Conservation (phyloP, 257 asterid species). For the Solanum virginianum region DNA sequence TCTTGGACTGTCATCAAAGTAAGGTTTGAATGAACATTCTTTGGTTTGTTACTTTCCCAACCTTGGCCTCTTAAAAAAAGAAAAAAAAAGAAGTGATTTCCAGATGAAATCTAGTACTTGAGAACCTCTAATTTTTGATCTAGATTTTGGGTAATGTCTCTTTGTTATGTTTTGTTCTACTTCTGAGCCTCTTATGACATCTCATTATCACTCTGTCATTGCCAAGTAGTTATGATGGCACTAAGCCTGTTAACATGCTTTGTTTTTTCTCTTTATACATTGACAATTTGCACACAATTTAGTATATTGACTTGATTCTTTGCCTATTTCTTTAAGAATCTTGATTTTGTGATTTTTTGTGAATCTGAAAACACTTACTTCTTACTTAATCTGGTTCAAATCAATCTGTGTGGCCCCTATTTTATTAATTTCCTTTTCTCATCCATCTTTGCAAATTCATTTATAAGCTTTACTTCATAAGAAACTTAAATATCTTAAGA, state of each 20-base stretch:
- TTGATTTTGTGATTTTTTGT: background rate
- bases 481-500: background rate
- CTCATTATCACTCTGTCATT: background rate
- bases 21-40: constrained; percentile 30
- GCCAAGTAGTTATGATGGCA: background rate
- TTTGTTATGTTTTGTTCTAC: background rate
- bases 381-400: background rate
- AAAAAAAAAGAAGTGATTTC: background rate
- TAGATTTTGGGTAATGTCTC: background rate
- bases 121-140: background rate
- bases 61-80: background rate
- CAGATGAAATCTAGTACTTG: background rate
- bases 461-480: background rate
- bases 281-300: background rate
- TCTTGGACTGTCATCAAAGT: constrained; percentile 86
- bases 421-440: background rate
- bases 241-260: background rate
- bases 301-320: background rate
- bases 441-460: background rate
- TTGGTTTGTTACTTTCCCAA: background rate
- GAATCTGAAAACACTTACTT: background rate
- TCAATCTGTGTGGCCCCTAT: background rate
- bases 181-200: background rate
- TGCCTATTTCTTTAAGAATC: background rate
- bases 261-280: background rate